A percentile compares a stretch with the other conserved stretches of the same genome.
Conservation (phyloP, 2,329 filamentous ascomycete genomes). For the Fusarium aywerte region DNA sequence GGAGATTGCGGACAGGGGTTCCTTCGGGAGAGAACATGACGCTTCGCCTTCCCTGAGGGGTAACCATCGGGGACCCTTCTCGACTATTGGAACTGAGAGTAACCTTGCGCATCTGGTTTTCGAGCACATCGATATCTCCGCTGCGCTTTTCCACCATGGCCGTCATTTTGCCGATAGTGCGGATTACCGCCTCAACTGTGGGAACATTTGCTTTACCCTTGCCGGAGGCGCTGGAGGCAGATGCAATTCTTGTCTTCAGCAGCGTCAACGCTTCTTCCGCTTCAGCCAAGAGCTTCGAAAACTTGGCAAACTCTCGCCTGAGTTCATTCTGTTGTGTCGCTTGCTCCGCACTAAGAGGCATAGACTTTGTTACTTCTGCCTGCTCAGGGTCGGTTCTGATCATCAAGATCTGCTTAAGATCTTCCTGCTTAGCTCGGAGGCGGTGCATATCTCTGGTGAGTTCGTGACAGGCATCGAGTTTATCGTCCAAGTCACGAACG, state of each 20-base stretch:
- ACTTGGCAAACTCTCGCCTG: constrained; percentile 76
- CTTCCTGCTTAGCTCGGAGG: constrained; percentile 79
- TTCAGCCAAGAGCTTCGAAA: constrained; percentile 79
- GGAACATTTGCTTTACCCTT: constrained; percentile 67
- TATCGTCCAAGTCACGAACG: constrained; percentile 74
- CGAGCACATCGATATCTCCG: constrained; percentile 89
- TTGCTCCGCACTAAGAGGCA: constrained; percentile 87
- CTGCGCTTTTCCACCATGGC: constrained; percentile 90
- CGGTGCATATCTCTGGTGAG: constrained; percentile 76
- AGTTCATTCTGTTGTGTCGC: constrained; percentile 85
- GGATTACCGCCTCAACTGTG: constrained; percentile 90
- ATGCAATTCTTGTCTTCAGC: constrained; percentile 80
- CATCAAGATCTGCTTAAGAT: constrained; percentile 80
- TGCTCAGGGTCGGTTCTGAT: constrained; percentile 75
- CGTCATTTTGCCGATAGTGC: constrained; percentile 93
- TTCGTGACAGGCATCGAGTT: constrained; percentile 74
- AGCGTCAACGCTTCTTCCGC: constrained; percentile 83
- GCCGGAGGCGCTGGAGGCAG: constrained; percentile 62
- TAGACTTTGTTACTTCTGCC: constrained; percentile 69
- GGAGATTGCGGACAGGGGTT: constrained; percentile 56
- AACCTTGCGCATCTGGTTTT: constrained; percentile 84
- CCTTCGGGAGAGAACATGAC: constrained; percentile 58
- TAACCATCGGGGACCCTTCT: constrained; percentile 57
- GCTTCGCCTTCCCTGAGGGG: constrained; percentile 53
- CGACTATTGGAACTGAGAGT: constrained; percentile 61